Evolutionary conservation across 345 rosid species (phyloP).

Genomic region (Salix arbutifolia): DNA sequence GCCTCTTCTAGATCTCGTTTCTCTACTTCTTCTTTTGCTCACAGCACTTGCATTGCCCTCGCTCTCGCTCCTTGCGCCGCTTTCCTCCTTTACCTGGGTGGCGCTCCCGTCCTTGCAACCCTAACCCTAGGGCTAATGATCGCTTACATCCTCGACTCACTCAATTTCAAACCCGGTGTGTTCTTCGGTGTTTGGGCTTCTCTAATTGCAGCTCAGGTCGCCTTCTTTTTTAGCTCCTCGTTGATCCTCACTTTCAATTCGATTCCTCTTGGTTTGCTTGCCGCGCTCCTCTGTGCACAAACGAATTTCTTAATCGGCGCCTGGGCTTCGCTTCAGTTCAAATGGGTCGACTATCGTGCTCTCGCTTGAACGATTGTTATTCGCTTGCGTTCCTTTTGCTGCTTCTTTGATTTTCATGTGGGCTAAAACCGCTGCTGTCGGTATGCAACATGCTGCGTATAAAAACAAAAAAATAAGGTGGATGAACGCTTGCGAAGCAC

Average conservation of each 20-base stretch:
- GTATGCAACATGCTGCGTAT: slow-evolving; percentile 81
- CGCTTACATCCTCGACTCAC: slow-evolving; percentile 82
- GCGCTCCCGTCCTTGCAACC: slow-evolving; percentile 65
- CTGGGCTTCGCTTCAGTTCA: slow-evolving; percentile 96
- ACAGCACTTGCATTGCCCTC: slow-evolving; percentile 69
- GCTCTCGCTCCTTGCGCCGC: slow-evolving; percentile 80
- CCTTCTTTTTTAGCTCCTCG: slow-evolving; percentile 83
- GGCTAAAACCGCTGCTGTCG: slow-evolving; percentile 88
- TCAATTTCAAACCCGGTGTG: slow-evolving; percentile 68
- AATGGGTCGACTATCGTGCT: slow-evolving; percentile 90
- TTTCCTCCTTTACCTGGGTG: slow-evolving; percentile 95
- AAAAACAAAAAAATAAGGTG: no score
- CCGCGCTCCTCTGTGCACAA: slow-evolving; percentile 66
- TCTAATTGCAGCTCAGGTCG: slow-evolving; percentile 75
- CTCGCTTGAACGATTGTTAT: slow-evolving; percentile 82
- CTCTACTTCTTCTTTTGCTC: slow-evolving; percentile 71
- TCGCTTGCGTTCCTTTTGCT: slow-evolving; percentile 72
- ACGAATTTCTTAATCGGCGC: slow-evolving; percentile 76
- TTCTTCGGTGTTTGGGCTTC: slow-evolving; percentile 90
- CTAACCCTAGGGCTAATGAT: slow-evolving; percentile 82
- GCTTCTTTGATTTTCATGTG: slow-evolving; percentile 82
- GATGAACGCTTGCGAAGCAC: no score
- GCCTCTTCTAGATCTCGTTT: slow-evolving; percentile 46
- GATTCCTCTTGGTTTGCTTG: slow-evolving; percentile 54
- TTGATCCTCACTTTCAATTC: slow-evolving; percentile 59